These are phyloP conservation scores for Phyllosticta citrichinensis DNA, from an alignment of 2,329 filamentous ascomycete species.

Conservation along the genomic window DNA sequence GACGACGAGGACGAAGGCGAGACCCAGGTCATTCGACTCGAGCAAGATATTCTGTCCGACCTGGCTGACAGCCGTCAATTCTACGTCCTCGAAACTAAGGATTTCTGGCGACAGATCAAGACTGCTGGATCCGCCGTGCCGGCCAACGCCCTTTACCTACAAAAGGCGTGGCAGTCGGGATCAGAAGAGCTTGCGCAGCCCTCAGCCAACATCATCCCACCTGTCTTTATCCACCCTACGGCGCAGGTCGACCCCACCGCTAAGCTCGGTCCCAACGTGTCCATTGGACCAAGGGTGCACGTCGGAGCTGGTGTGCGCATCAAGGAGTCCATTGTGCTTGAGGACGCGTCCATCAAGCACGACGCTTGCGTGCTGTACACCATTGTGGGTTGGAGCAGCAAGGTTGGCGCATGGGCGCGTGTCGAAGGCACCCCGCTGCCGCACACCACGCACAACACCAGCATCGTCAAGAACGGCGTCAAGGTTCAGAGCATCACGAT, in stretches of 20 bases:
- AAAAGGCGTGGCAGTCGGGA: conserved; percentile 78
- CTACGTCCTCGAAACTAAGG: conserved; percentile 96
- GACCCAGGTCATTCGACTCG: conserved; percentile 82
- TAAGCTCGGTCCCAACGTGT: conserved; percentile 94
- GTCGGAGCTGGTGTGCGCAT: conserved; percentile 82
- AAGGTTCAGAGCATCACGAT: conserved; percentile 99
- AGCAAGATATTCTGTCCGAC: conserved; percentile 94
- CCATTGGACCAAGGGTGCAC: conserved; percentile 77
- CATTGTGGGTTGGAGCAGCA: conserved; percentile 94
- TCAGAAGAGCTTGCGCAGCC: conserved; percentile 74
- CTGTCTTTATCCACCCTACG: conserved; percentile 90
- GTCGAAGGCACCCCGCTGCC: conserved; percentile 92
- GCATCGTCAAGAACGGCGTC: conserved; percentile 92
- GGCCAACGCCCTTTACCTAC: conserved; percentile 91
- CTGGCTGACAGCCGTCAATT: conserved; percentile 96
- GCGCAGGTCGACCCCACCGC: conserved; percentile 87
- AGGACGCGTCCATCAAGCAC: conserved; percentile 92
- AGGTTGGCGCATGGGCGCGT: conserved; percentile 93
- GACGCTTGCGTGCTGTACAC: conserved; percentile 92
- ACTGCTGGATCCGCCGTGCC: conserved; percentile 94
- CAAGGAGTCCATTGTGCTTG: conserved; percentile 92
- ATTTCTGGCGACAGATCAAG: conserved; percentile 99
- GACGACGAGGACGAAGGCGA: conserved; percentile 67
- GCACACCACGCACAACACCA: conserved; percentile 79
- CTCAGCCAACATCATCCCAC: conserved; percentile 78